Evolutionary conservation across 2,329 filamentous ascomycete genomes (phyloP).

Genomic region (Penicillium sp.): DNA sequence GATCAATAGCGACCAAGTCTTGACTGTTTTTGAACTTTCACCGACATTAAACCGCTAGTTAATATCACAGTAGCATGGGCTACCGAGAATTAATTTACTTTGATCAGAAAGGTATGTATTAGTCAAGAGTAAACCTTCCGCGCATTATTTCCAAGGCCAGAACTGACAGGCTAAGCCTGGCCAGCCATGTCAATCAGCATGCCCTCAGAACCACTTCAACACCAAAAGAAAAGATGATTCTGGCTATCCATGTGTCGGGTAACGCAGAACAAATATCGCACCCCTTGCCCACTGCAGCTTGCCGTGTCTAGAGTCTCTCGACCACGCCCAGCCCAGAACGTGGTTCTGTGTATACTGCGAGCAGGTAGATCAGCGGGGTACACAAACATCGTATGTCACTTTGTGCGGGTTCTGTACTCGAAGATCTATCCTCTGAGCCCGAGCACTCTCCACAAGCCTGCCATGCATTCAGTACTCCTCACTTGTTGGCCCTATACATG

Average conservation of each 20-base stretch:
- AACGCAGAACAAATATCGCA: not conserved
- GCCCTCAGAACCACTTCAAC: too few relatives aligned
- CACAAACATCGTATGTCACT: not conserved
- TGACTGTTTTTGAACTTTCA: not conserved
- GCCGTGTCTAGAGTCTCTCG: not conserved
- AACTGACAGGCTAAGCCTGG: not conserved
- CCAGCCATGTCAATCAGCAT: not conserved
- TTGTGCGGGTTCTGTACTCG: too few relatives aligned
- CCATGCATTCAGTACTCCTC: too few relatives aligned
- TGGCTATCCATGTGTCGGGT: not conserved
- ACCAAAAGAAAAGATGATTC: not conserved
- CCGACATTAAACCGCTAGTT: not conserved
- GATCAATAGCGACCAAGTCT: not conserved
- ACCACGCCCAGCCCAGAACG: conserved; percentile 4
- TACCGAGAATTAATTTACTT: not conserved
- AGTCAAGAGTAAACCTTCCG: not conserved
- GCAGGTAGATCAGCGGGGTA: not conserved
- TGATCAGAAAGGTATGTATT: not conserved
- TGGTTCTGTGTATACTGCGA: not conserved
- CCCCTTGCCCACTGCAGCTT: conserved; percentile 2
- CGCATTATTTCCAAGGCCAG: not conserved
- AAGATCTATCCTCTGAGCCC: not conserved
- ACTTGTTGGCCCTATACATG: too few relatives aligned
- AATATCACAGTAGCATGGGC: not conserved
- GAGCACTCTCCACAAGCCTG: not conserved